Evolutionary conservation across 106 monocot genomes (phyloP), one percentile per base, ranked within the genome.

Genomic region (Alisma plantagoaquatica): DNA sequence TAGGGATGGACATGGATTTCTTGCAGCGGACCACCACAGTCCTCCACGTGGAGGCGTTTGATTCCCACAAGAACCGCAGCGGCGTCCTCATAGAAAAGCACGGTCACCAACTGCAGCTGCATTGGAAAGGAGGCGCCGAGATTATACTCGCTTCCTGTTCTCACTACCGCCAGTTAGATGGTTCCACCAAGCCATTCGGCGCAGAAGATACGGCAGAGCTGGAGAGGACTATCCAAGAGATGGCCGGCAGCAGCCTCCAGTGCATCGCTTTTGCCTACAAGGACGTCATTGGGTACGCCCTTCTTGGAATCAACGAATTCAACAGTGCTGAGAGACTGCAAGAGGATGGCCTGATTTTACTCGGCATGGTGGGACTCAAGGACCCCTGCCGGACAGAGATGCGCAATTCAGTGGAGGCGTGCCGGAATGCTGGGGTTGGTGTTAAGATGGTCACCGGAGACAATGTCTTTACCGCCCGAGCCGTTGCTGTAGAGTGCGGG

Each of bases 321-420:
- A 18, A 17, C n/a, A 31, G 10, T 25, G 31, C 15, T 15, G 10
- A 18, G 26, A 7, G 21, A 21, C 16, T 49, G 17, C 14, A 10
- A 32, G 60, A 60, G 12, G 60, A 60, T 16, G 46, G 21, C n/a
- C 23, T 60, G 30, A 60, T 31, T 3, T 60, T 60, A 47, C 10
- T 60, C 17, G 60, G 46, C 0, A 45, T 60, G 1, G 46, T 60
- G 1, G 60, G 57, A 43, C 43, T 77, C 43, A 64, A 89, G 83
- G 89, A 90, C 70, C 83, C 89, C 53, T 90, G 89, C 48, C 72
- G 88, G 9, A 79, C 83, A 10, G 83, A 76, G 24, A 83, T 83
- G 3, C 70, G 23, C 71, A 76, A 74, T 26, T 69, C 83, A 19
- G 83, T 90, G 16, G 33, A 59, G 15, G 60, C 80, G 15, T 83